A percentile compares a stretch with the other conserved stretches of the same genome.
Evolutionary conservation across 805 yeast genomes (phyloP).

Genomic region (Wickerhamiella siamensis): DNA sequence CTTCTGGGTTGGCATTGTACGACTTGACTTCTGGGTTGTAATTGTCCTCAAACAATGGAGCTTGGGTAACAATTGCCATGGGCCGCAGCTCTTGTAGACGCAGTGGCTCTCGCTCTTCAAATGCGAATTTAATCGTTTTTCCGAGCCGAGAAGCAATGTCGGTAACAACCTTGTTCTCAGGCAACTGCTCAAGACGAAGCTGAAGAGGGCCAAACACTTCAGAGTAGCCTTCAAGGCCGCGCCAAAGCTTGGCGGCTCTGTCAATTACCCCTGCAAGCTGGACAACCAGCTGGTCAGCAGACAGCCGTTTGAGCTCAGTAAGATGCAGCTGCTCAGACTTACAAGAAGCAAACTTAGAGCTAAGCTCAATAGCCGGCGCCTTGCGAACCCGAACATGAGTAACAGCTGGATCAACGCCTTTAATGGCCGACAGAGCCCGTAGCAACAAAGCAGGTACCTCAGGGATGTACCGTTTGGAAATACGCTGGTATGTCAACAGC

Average conservation of each 20-base stretch:
- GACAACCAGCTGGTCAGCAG: slow-evolving; percentile 9
- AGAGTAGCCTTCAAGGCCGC: slow-evolving; percentile 18
- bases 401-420: slow-evolving; percentile 4
- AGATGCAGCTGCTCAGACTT: slow-evolving; percentile 20
- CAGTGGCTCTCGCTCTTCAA: slow-evolving; percentile 49
- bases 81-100: slow-evolving; percentile 73
- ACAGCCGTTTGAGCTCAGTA: background rate
- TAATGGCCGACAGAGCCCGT: slow-evolving; percentile 14
- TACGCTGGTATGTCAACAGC: slow-evolving; percentile 56
- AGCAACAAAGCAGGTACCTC: slow-evolving; percentile 46
- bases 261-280: slow-evolving; percentile 8
- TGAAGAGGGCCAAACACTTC: slow-evolving; percentile 19
- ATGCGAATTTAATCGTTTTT: slow-evolving; percentile 36
- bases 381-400: slow-evolving; percentile 3
- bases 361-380: background rate
- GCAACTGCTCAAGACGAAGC: slow-evolving; percentile 19
- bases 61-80: slow-evolving; percentile 65
- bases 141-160: slow-evolving; percentile 28
- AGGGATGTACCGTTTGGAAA: slow-evolving; percentile 71
- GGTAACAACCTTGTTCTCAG: slow-evolving; percentile 5
- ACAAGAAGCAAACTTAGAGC: background rate
- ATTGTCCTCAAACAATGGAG: slow-evolving; percentile 90
- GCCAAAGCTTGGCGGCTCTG: slow-evolving; percentile 20
- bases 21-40: slow-evolving; percentile 92
- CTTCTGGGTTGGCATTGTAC: slow-evolving; percentile 65